Conservation (phyloP, 78 protist species). For the Bodo saltans region DNA sequence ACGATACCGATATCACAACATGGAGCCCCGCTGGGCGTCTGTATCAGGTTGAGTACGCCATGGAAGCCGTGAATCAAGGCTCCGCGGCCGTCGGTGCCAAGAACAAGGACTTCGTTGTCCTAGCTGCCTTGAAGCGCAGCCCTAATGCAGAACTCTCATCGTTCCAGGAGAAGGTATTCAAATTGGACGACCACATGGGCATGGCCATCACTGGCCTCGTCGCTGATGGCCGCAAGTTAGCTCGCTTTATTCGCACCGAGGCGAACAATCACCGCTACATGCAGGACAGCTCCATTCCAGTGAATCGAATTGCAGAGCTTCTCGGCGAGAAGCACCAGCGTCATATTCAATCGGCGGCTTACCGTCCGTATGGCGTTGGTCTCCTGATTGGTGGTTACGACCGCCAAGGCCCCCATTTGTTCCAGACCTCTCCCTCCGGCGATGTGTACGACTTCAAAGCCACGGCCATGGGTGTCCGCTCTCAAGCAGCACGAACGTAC, state of each 20-base stretch:
- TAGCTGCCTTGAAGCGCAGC: slow-evolving; percentile 76
- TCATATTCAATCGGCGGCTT: slow-evolving; percentile 73
- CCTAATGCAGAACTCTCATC: slow-evolving; percentile 78
- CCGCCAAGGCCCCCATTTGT: slow-evolving; percentile 83
- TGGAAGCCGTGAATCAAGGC: slow-evolving; percentile 97
- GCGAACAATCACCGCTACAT: slow-evolving; percentile 73
- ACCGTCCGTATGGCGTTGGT: slow-evolving; percentile 96
- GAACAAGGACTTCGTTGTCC: slow-evolving; percentile 66
- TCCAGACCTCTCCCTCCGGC: slow-evolving; percentile 88
- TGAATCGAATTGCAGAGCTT: slow-evolving; percentile 60
- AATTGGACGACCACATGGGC: slow-evolving; percentile 88
- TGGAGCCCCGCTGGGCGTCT: slow-evolving; percentile 89
- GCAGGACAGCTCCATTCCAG: slow-evolving; percentile 66
- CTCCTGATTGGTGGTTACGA: slow-evolving; percentile 90
- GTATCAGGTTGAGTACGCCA: slow-evolving; percentile 95
- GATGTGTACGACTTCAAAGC: slow-evolving; percentile 82
- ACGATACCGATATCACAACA: slow-evolving; percentile 81
- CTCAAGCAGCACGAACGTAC: slow-evolving; percentile 92
- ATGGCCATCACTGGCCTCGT: slow-evolving; percentile 89
- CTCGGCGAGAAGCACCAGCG: slow-evolving; percentile 65
- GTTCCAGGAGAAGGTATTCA: slow-evolving; percentile 80
- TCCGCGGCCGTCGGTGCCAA: slow-evolving; percentile 78
- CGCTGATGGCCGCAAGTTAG: slow-evolving; percentile 70
- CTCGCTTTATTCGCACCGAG: slow-evolving; percentile 78
- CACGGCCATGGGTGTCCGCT: slow-evolving; percentile 91